phyloP scores from a whole-genome alignment of 2,329 filamentous ascomycete genomes.

The Immersiporthe knoxdaviesiana region DNA sequence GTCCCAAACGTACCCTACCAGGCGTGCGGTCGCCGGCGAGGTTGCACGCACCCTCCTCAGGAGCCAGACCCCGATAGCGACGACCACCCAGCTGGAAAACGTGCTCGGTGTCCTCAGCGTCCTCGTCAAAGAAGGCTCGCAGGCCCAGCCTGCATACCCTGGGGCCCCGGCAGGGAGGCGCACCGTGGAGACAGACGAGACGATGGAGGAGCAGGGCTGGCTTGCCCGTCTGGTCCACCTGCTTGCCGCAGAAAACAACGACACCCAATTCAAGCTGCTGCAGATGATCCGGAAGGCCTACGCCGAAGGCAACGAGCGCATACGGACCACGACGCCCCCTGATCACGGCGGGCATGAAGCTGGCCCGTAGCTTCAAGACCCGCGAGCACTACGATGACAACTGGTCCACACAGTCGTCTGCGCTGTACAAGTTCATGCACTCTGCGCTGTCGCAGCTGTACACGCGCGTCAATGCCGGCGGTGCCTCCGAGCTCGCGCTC shows the following conservation, averaged over 20 bases:
- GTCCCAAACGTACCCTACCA: conserved; percentile 89
- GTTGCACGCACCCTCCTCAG: conserved; percentile 81
- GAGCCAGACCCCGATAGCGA: conserved; percentile 79
- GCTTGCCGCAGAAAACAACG: conserved; percentile 81
- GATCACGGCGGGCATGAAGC: conserved; percentile 85
- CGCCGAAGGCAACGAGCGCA: conserved; percentile 88
- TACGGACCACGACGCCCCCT: conserved; percentile 94
- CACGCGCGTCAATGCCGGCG: conserved; percentile 75
- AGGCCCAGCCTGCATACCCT: conserved; percentile 81
- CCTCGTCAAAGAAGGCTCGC: conserved; percentile 89
- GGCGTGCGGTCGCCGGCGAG: conserved; percentile 87
- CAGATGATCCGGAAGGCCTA: conserved; percentile 88
- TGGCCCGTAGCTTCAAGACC: conserved; percentile 85
- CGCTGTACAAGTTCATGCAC: conserved; percentile 95
- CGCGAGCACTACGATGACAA: conserved; percentile 80
- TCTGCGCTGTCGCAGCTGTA: conserved; percentile 85
- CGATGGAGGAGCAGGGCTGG: conserved; percentile 97
- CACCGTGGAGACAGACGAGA: conserved; percentile 87
- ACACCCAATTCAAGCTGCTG: conserved; percentile 91
- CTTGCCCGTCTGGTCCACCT: conserved; percentile 90
- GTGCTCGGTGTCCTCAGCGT: conserved; percentile 88
- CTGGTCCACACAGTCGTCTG: conserved; percentile 67
- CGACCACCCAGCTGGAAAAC: conserved; percentile 79
- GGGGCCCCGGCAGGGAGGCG: conserved; percentile 76
- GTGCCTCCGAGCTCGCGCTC: conserved; percentile 83